Evolutionary conservation across 805 yeast species (phyloP), one percentile per base, ranked within the genome.

Genomic region (Myxozyma neglecta): DNA sequence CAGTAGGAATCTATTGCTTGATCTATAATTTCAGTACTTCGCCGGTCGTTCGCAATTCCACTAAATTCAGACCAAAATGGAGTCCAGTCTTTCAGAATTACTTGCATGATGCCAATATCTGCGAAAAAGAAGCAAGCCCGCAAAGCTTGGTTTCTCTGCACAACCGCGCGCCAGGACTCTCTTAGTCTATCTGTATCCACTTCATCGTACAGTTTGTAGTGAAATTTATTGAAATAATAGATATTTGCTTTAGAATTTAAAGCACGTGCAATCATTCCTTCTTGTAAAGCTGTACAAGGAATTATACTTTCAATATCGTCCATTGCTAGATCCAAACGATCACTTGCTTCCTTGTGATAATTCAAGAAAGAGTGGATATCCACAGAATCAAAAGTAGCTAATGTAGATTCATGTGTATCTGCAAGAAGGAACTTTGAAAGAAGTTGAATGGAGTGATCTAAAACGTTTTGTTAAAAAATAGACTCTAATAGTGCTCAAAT

Each of bases 251-350:
- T 39, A 10, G 56, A 43, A 10, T 40, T 35, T n/a, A 59, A 45
- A 18, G 63, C 59, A 9, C 61, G 53, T 14, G 69, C 57, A 10
- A 69, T 44, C 9, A 69, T 61, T 4, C 68, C 71, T 44, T 64
- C 71, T 37, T 68, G 71, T 11, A 69, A 42, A 13, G 71, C 59
- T n/a, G 71, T 60, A 42, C 71, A 69, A 7, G 68, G 69, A 3
- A 56, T 14, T 9, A 67, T 60, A 24, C 44, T 56, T 43, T 65
- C 67, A 35, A 65, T 50, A 35, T 59, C 59, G 7, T 59, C 69
- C 7, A 56, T 16, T 6, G 39, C 37, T 11, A 63, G 42, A 35
- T 65, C 63, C 14, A 64, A 55, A 10, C 32, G 43, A 29, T 46
- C 49, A 37, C 35, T 52, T 1, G 63, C 66, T 14, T 14, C 53